Base-by-base conservation (phyloP, 2,329 filamentous ascomycete species). In the Fusarium cicatricum region DNA sequence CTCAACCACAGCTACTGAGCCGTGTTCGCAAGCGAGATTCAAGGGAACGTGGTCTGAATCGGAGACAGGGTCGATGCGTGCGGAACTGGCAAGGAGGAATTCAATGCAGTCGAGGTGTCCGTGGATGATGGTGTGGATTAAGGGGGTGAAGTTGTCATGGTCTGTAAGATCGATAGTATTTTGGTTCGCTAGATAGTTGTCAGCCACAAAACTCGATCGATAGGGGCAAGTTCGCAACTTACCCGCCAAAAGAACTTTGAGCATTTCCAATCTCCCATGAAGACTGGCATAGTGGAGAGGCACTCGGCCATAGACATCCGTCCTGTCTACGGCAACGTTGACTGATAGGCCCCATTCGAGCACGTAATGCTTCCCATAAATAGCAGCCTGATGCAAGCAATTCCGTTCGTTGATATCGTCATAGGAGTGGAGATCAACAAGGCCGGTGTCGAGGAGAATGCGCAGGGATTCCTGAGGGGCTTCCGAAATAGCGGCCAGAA, bases 381-480 rank as follows among this genome's bases (percentile, higher is more conserved):
- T 97, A 1, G 93, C 90, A n/a, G 95, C 91, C 76, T 98, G 95
- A 68, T 99, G 95, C 40, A 99, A 81, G 70, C 93, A 97, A 69
- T 97, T 99, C 34, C 95, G 85, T 77, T 97, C 94, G 69, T 98
- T 99, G 74, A 99, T 98, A 69, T 97, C 93, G 72, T 99, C 95
- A 68, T 96, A 92, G 1, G 92, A 95, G 69, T 92, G 88, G n/a
- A 97, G 83, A 72, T 98, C 90, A 29, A 99, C 91, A 19, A 95
- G 78, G 1, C 86, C 86, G 3, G 93, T 97, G 42, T 90, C 87
- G 21, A 97, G 80, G 21, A 99, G 83, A 6, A 91, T 79, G 54
- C 86, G 84, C 16, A 98, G 80, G 9, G 93, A 88, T 23, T 90
- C 85, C 60, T 89, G 84, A 1, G 92, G 89, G 4, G 90, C 94